A percentile compares a stretch with the other conserved stretches of the same genome.
phyloP scores from a whole-genome alignment of 306 rosid species.

The Prunus fruticosa region DNA sequence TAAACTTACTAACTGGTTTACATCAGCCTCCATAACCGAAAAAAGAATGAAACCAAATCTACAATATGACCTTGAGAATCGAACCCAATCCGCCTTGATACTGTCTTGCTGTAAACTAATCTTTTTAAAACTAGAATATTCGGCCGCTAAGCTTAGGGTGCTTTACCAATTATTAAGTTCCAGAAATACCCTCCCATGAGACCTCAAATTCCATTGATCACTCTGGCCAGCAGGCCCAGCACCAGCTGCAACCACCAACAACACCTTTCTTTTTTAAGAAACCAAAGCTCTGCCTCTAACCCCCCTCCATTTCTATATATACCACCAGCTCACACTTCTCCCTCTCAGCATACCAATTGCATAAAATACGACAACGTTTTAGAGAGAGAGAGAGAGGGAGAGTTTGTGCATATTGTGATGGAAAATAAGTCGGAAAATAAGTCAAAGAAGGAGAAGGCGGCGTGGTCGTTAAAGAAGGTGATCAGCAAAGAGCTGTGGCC shows the following conservation, averaged over 20 bases:
- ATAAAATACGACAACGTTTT: background rate
- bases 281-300: constrained; percentile 15
- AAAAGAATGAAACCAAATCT: too few relatives aligned
- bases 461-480: constrained; percentile 60
- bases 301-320: background rate
- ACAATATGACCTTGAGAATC: too few relatives aligned
- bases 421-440: background rate
- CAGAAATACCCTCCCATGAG: constrained; percentile 14
- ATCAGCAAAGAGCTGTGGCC: constrained; percentile 55
- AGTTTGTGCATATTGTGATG: background rate
- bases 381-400: constrained; percentile 6
- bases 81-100: background rate
- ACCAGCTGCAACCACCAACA: background rate
- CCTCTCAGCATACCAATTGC: background rate
- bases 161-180: background rate
- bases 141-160: background rate
- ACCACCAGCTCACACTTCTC: background rate
- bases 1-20: too few relatives aligned
- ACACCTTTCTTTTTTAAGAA: constrained; percentile 7
- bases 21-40: too few relatives aligned
- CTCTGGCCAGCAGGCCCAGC: constrained; percentile 20
- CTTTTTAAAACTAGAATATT: background rate
- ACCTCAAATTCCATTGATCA: background rate
- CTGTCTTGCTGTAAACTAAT: background rate
- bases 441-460: constrained; percentile 15